Conservation (phyloP, 768 basidiomycete genomes). For the Russula olivacea region DNA sequence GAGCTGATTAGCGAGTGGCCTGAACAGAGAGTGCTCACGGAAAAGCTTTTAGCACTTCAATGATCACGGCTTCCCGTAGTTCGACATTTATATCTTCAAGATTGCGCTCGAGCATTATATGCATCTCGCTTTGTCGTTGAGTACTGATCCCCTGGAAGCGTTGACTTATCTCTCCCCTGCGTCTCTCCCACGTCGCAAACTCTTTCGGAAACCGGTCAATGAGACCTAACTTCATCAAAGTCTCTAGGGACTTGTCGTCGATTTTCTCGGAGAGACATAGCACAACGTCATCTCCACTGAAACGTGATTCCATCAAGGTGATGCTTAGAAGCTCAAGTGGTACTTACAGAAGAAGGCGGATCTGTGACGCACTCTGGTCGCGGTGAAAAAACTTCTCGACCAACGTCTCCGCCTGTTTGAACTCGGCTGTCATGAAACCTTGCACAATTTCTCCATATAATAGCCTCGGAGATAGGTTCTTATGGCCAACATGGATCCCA, state of each 20-base stretch:
- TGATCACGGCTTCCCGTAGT: slow-evolving; percentile 1
- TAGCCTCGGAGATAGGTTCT: slow-evolving; percentile 6
- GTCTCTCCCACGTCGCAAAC: background rate
- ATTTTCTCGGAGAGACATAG: slow-evolving; percentile 14
- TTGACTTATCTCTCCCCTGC: background rate
- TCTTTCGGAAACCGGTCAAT: background rate
- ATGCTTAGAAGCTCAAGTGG: no score
- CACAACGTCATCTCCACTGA: slow-evolving; percentile 6
- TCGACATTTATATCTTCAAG: background rate
- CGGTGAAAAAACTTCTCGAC: background rate
- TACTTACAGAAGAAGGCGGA: slow-evolving; percentile 12
- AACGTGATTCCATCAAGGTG: background rate
- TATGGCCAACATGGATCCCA: background rate
- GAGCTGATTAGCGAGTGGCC: rapidly evolving
- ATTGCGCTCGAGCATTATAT: background rate
- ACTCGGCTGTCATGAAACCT: slow-evolving; percentile 22
- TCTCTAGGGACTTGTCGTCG: slow-evolving; percentile 10
- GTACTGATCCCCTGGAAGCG: background rate
- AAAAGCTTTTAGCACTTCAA: slow-evolving; percentile 6
- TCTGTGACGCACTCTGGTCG: slow-evolving; percentile 1
- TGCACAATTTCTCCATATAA: slow-evolving; percentile 25
- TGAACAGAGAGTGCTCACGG: background rate
- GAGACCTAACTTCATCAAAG: slow-evolving; percentile 4
- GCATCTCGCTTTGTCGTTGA: background rate
- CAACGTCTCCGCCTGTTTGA: background rate